These are phyloP conservation scores for Rugonectria rugulosa DNA, from an alignment of 2,329 filamentous ascomycete species.

Conservation along the genomic window DNA sequence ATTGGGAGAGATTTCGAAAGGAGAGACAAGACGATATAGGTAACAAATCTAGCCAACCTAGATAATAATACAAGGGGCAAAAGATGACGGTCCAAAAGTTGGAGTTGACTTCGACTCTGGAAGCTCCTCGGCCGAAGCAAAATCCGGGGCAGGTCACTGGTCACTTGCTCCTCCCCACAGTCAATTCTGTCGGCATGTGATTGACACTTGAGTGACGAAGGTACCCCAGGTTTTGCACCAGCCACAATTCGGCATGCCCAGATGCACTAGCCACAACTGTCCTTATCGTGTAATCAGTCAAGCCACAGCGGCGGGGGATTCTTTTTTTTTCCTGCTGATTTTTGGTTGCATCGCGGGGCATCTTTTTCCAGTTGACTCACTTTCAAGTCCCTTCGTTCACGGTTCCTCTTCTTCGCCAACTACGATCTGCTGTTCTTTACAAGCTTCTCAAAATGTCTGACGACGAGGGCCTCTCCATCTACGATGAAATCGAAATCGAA, in stretches of 20 bases:
- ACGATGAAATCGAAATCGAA: constrained; percentile 98
- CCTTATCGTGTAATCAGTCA: neutral
- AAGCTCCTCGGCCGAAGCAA: constrained; percentile 39
- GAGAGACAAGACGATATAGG: neutral
- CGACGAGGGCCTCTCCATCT: constrained; percentile 75
- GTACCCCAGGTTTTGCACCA: too few species aligned
- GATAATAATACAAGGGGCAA: too few species aligned
- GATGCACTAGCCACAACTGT: constrained; percentile 22
- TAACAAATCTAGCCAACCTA: neutral
- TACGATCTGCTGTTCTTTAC: too few species aligned
- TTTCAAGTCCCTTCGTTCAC: constrained; percentile 5
- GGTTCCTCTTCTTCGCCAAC: neutral
- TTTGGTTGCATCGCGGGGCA: constrained; percentile 39
- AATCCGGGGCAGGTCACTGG: constrained; percentile 36
- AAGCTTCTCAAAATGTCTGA: constrained; percentile 61
- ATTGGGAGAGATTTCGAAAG: neutral
- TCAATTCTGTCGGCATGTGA: constrained; percentile 38
- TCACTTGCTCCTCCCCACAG: constrained; percentile 33
- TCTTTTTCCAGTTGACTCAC: constrained; percentile 25
- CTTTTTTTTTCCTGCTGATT: constrained; percentile 14
- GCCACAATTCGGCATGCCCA: constrained; percentile 22
- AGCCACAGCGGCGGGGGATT: constrained; percentile 32
- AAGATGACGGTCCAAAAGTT: too few species aligned
- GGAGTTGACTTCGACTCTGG: constrained; percentile 15
- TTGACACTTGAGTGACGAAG: too few species aligned